Evolutionary conservation across 106 monocot genomes (phyloP).

Genomic region (Dioscorea zingiberensis): DNA sequence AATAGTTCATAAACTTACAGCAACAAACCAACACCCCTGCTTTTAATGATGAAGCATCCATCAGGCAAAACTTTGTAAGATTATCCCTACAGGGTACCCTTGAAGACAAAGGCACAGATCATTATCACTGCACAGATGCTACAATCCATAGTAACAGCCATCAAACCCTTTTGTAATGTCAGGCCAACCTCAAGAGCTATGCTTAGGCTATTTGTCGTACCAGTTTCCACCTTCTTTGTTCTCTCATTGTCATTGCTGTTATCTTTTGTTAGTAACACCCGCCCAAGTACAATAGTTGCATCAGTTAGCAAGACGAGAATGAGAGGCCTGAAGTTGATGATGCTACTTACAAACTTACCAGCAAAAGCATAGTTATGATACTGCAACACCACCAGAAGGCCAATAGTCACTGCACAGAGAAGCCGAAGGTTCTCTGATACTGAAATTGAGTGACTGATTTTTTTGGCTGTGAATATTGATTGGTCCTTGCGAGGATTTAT

Average conservation of each 20-base stretch:
- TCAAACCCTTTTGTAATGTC: slow-evolving; percentile 28
- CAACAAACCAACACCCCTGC: too few relatives aligned
- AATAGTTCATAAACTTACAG: too few relatives aligned
- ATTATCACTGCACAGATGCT: slow-evolving; percentile 56
- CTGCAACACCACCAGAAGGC: slow-evolving; percentile 29
- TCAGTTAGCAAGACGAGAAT: slow-evolving; percentile 52
- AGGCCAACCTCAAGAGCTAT: slow-evolving; percentile 31
- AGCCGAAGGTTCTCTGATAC: slow-evolving; percentile 48
- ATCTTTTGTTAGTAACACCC: slow-evolving; percentile 16
- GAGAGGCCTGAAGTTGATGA: slow-evolving; percentile 48
- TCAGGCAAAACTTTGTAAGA: too few relatives aligned
- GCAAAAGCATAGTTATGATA: slow-evolving; percentile 13
- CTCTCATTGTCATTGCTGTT: slow-evolving; percentile 1
- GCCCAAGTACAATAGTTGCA: slow-evolving; percentile 34
- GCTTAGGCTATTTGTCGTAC: slow-evolving; percentile 20
- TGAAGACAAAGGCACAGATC: slow-evolving; percentile 31
- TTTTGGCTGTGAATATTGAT: slow-evolving; percentile 14
- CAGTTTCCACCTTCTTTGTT: background rate
- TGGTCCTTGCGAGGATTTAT: background rate
- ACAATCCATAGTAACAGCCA: slow-evolving; percentile 56
- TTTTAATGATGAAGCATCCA: too few relatives aligned
- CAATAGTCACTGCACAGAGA: slow-evolving; percentile 24
- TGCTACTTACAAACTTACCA: slow-evolving; percentile 8
- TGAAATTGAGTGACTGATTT: slow-evolving; percentile 30
- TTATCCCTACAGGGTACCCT: background rate